These are phyloP conservation scores for Fusarium chuoi DNA, from an alignment of 2,329 filamentous ascomycete species.

Conservation along the genomic window DNA sequence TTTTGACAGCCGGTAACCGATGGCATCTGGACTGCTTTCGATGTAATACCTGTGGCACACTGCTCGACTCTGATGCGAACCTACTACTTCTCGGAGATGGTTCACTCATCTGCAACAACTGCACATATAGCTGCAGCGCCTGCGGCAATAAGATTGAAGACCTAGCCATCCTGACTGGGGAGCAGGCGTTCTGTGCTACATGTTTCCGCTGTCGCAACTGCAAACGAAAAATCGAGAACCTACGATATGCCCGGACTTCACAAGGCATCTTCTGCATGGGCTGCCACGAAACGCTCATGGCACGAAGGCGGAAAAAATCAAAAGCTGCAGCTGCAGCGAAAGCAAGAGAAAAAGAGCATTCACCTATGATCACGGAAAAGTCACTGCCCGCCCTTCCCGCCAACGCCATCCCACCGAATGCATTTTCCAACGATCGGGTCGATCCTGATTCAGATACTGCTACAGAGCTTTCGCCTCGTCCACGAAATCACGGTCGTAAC, in stretches of 20 bases:
- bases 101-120: slow-evolving; percentile 98
- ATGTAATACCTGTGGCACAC: slow-evolving; percentile 93
- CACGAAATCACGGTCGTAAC: slow-evolving; percentile 62
- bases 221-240: slow-evolving; percentile 98
- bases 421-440: slow-evolving; percentile 69
- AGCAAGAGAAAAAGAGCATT: slow-evolving; percentile 70
- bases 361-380: slow-evolving; percentile 83
- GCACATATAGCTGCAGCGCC: slow-evolving; percentile 97
- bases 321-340: slow-evolving; percentile 72
- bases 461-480: slow-evolving; percentile 74
- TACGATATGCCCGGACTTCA: slow-evolving; percentile 95
- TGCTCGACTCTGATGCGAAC: slow-evolving; percentile 98
- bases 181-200: slow-evolving; percentile 96
- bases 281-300: slow-evolving; percentile 97
- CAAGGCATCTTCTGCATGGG: slow-evolving; percentile 99
- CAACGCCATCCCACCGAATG: slow-evolving; percentile 71
- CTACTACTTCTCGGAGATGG: slow-evolving; percentile 96
- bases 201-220: slow-evolving; percentile 98
- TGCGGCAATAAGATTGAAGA: slow-evolving; percentile 99
- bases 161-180: slow-evolving; percentile 94
- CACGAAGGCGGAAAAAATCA: slow-evolving; percentile 86
- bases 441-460: slow-evolving; percentile 73
- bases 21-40: slow-evolving; percentile 99
- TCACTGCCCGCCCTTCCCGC: slow-evolving; percentile 91
- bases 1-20: slow-evolving; percentile 81